Base-by-base conservation (phyloP, 345 rosid genomes). In the Pelargonium nanum region DNA sequence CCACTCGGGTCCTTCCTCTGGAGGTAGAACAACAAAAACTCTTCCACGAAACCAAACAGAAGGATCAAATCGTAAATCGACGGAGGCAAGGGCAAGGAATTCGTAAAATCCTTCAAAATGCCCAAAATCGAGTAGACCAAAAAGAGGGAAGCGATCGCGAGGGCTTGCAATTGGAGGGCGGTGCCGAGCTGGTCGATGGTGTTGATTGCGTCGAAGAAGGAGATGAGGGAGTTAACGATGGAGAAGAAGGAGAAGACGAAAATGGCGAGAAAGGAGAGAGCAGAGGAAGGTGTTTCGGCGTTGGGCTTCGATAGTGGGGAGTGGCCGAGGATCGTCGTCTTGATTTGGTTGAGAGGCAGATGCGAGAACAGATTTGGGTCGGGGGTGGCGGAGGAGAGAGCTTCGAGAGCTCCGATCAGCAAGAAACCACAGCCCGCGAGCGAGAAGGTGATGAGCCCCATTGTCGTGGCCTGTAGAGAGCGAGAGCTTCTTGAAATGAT, bases 21-120 rank as follows among this genome's bases (percentile, higher is more conserved):
- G 67, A 84, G 57, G 78, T 89, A 89, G 68, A 74, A 92, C 55
- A 87, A 57, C 61, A 87, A 66, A 44, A 92, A 89, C 71, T 92
- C 98, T 66, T 92, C 96, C 57, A 78, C 65, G 64, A 92, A 88
- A 54, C 81, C 98, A 40, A 88, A 92, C 59, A 89, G 85, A 64
- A 81, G 77, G 24, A 92, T 21, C 64, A 82, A 60, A 56, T 77
- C 70, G 25, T 79, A 82, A 56, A 92, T 22, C 65, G 75, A 64
- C 0, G 70, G 50, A 19, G 91, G 91, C 56, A 85, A 81, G 23
- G 69, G 60, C 32, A 77, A 56, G 22, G 62, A 67, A 40, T 30
- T 69, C 30, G 68, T 60, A 59, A 69, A 59, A 59, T 57, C 64
- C 4, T 74, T 66, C 2, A 78, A 64, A 57, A 82, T 26, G 19